These are phyloP conservation scores for Ricinus communis DNA, from an alignment of 345 rosid genomes.

Conservation along the genomic window DNA sequence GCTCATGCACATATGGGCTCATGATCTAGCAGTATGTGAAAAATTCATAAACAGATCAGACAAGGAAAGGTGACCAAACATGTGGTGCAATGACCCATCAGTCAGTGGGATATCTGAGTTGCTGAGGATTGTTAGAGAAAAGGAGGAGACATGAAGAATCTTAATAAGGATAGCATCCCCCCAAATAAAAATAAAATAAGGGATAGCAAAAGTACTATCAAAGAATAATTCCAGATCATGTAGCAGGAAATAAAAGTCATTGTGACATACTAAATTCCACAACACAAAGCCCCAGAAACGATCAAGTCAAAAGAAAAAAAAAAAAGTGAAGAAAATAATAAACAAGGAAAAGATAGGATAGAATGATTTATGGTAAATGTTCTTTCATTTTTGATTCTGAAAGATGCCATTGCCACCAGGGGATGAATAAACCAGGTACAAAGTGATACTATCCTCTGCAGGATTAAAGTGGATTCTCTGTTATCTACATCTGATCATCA, in stretches of 20 bases:
- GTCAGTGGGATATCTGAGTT: background rate
- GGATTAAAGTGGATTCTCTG: slow-evolving; percentile 19
- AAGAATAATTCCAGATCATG: background rate
- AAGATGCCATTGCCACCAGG: slow-evolving; percentile 5
- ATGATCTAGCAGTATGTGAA: background rate
- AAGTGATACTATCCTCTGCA: too few relatives aligned
- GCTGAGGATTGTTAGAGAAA: background rate
- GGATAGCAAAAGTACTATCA: background rate
- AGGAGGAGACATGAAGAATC: slow-evolving; percentile 6
- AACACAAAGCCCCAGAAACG: background rate
- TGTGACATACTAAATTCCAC: slow-evolving; percentile 15
- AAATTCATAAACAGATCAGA: slow-evolving; percentile 10
- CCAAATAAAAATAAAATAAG: too few relatives aligned
- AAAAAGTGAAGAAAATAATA: background rate
- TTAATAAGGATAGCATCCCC: background rate
- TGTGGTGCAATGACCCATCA: slow-evolving; percentile 12
- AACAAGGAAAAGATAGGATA: background rate
- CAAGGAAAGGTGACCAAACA: slow-evolving; percentile 12
- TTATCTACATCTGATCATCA: background rate
- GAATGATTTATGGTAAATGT: background rate
- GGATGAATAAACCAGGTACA: too few relatives aligned
- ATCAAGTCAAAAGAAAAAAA: too few relatives aligned
- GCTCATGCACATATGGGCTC: background rate
- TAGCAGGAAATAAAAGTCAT: slow-evolving; percentile 7
- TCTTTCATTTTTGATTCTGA: slow-evolving; percentile 2